These are phyloP conservation scores for Schizosaccharomyces versatilis DNA, from an alignment of 1,139 yeast species.

Conservation along the genomic window DNA sequence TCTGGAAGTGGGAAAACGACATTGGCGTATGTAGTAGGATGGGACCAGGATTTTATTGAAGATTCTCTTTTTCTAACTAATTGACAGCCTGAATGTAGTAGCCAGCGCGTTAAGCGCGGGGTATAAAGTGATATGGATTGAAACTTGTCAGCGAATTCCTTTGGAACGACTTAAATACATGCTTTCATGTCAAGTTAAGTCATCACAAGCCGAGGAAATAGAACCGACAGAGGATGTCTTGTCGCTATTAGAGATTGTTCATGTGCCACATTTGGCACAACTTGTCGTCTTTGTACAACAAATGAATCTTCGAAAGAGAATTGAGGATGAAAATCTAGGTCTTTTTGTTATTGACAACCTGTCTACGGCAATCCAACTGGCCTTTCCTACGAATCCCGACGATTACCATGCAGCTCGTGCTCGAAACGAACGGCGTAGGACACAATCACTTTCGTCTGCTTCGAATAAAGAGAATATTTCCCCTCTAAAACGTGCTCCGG, in stretches of 20 bases:
- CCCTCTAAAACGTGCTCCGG: background rate
- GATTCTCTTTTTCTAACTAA: no score
- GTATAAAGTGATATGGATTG: background rate
- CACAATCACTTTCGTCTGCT: background rate
- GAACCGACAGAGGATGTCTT: background rate
- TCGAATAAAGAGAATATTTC: background rate
- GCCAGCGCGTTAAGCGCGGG: background rate
- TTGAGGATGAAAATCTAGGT: background rate
- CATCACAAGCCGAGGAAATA: background rate
- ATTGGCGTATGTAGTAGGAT: background rate
- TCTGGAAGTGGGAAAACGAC: background rate
- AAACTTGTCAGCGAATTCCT: background rate
- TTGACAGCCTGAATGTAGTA: background rate
- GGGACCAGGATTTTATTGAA: no score
- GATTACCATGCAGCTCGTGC: background rate
- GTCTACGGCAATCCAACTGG: constrained; percentile 1
- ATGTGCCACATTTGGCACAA: background rate
- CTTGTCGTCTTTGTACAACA: background rate
- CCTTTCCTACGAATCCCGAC: background rate
- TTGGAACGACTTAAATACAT: background rate
- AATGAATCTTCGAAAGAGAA: background rate
- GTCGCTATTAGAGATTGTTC: background rate
- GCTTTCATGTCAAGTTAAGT: background rate
- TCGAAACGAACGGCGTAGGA: background rate
- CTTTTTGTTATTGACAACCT: background rate